Evolutionary conservation across 805 yeast genomes (phyloP).

Genomic region (Myxozyma kluyveri): DNA sequence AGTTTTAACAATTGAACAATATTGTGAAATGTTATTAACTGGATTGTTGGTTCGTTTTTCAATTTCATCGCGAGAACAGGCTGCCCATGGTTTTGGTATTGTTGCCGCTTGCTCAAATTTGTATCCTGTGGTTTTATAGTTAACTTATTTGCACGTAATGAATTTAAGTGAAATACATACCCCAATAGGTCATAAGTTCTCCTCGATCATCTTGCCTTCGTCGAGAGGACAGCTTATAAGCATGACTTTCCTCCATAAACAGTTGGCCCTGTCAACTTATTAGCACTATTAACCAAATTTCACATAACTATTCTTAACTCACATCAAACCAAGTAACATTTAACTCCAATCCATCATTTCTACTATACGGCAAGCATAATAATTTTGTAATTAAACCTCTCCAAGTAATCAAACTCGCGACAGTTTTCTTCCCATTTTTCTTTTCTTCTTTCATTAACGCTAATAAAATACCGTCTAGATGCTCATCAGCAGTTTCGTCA

Average conservation of each 20-base stretch:
- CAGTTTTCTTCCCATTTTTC: conserved; percentile 42
- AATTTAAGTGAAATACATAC: background rate
- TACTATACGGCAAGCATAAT: conserved; percentile 62
- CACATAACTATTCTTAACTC: conserved; percentile 37
- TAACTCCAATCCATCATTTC: conserved; percentile 55
- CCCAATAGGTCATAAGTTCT: conserved; percentile 39
- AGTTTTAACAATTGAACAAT: conserved; percentile 73
- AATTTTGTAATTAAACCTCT: conserved; percentile 79
- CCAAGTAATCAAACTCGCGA: conserved; percentile 72
- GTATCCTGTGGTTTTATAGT: conserved; percentile 56
- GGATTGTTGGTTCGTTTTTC: conserved; percentile 60
- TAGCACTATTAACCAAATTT: background rate
- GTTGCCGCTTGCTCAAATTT: conserved; percentile 83
- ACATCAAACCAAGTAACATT: conserved; percentile 65
- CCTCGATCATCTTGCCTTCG: conserved; percentile 28
- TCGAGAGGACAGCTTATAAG: conserved; percentile 32
- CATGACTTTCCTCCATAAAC: conserved; percentile 43
- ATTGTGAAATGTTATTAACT: conserved; percentile 75
- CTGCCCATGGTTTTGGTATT: conserved; percentile 70
- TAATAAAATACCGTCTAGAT: conserved; percentile 56
- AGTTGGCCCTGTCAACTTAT: conserved; percentile 37
- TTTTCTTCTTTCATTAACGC: conserved; percentile 59
- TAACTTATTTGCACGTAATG: background rate
- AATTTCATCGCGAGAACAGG: conserved; percentile 60
- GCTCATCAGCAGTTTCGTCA: conserved; percentile 49